phyloP scores from a whole-genome alignment of 2,329 filamentous ascomycete genomes.

The Neonectria magnoliae region DNA sequence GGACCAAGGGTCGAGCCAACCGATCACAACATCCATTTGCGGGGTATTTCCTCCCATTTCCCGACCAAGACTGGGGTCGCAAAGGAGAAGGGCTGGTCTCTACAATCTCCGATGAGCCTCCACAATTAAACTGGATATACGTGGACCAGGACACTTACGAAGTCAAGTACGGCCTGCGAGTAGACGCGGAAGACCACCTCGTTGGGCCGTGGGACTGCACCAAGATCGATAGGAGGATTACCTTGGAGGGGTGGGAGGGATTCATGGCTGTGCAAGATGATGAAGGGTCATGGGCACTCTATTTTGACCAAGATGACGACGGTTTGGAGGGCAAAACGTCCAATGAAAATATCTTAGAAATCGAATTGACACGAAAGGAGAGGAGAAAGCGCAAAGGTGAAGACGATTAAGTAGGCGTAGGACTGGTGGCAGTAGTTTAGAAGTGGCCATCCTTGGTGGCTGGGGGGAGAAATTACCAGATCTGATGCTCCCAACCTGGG shows the following conservation, averaged over 20 bases:
- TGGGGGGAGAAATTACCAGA: too few species aligned
- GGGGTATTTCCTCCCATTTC: too few species aligned
- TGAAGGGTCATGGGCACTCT: background rate
- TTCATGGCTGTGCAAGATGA: background rate
- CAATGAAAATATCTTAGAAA: background rate
- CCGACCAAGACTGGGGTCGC: too few species aligned
- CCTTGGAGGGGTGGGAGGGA: slow-evolving; percentile 1
- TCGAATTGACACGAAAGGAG: slow-evolving; percentile 2
- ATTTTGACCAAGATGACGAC: slow-evolving; percentile 4
- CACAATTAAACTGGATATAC: background rate
- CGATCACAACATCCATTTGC: too few species aligned
- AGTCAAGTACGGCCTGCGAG: background rate
- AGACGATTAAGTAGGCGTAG: background rate
- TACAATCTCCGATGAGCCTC: background rate
- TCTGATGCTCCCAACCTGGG: too few species aligned
- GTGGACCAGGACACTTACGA: background rate
- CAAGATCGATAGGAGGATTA: background rate
- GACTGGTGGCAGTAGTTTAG: too few species aligned
- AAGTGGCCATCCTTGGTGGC: too few species aligned
- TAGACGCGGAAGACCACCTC: background rate
- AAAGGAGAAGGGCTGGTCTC: too few species aligned
- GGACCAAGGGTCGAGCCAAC: too few species aligned
- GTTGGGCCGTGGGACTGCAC: slow-evolving; percentile 4
- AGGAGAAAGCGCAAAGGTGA: background rate
- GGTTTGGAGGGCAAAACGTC: background rate